A percentile compares a stretch with the other conserved stretches of the same genome.
Evolutionary conservation across 2,329 filamentous ascomycete species (phyloP).

Genomic region (Cytospora piceae): DNA sequence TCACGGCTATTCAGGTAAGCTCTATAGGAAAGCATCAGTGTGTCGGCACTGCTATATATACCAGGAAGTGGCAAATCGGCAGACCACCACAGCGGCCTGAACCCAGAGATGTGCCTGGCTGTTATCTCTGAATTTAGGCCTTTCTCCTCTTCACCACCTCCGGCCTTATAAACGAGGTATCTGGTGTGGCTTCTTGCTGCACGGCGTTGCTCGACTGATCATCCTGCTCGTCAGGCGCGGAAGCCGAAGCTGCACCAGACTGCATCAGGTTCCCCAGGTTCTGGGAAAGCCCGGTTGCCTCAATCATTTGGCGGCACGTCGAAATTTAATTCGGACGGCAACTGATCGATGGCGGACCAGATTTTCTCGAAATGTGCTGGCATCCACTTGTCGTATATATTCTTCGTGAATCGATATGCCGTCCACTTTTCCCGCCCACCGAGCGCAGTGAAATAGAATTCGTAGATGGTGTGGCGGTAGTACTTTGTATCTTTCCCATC

Average conservation of each 20-base stretch:
- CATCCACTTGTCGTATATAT: slow-evolving; percentile 43
- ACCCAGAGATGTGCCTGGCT: too few relatives aligned
- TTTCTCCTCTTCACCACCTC: slow-evolving; percentile 20
- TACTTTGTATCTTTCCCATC: slow-evolving; percentile 37
- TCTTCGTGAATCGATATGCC: slow-evolving; percentile 42
- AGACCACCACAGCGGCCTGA: too few relatives aligned
- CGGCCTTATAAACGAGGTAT: slow-evolving; percentile 15
- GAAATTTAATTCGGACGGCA: slow-evolving; percentile 20
- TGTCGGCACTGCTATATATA: too few relatives aligned
- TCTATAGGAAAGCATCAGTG: too few relatives aligned
- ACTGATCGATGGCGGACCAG: slow-evolving; percentile 41
- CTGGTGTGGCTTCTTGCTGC: slow-evolving; percentile 26
- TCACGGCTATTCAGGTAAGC: too few relatives aligned
- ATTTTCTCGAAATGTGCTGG: slow-evolving; percentile 43
- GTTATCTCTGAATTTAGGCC: too few relatives aligned
- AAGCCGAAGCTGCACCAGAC: slow-evolving; percentile 20
- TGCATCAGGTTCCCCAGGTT: slow-evolving; percentile 25
- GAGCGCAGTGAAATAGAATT: slow-evolving; percentile 40
- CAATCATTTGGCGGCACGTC: slow-evolving; percentile 26
- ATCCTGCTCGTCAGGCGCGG: slow-evolving; percentile 18
- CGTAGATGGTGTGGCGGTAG: slow-evolving; percentile 44
- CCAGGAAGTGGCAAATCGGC: too few relatives aligned
- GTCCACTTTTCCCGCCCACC: slow-evolving; percentile 44
- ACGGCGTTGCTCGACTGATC: slow-evolving; percentile 25
- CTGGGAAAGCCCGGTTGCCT: slow-evolving; percentile 26